Conservation (phyloP, 2,329 filamentous ascomycete species). For the Penicillium oxalicum region DNA sequence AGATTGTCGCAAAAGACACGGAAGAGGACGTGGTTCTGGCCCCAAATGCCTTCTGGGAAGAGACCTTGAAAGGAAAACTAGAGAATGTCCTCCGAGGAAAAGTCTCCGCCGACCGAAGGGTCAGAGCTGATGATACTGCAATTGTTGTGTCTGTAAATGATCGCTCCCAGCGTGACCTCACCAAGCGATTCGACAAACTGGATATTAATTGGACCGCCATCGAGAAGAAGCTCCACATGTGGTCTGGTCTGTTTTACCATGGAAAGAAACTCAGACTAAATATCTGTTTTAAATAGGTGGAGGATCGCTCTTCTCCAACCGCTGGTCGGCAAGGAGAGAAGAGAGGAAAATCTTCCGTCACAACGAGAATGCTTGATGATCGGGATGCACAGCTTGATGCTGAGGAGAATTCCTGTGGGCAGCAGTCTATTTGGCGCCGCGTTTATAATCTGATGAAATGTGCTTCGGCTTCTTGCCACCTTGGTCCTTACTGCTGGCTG, state of each 20-base stretch:
- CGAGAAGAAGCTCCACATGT: background rate
- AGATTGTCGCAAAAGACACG: constrained; percentile 2
- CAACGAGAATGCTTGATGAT: constrained; percentile 9
- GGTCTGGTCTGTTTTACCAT: background rate
- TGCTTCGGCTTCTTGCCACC: constrained; percentile 3
- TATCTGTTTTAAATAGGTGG: too few relatives aligned
- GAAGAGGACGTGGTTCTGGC: constrained; percentile 4
- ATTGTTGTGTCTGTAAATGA: background rate
- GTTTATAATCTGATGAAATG: constrained; percentile 7
- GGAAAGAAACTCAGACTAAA: background rate
- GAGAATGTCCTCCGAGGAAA: constrained; percentile 3
- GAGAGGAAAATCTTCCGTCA: constrained; percentile 9
- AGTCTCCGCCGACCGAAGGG: background rate
- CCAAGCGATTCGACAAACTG: constrained; percentile 1
- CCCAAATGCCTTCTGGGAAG: constrained; percentile 3
- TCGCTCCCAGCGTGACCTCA: background rate
- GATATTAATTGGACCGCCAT: constrained; percentile 1
- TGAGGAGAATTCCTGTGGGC: constrained; percentile 5
- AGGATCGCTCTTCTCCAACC: background rate
- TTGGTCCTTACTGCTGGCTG: constrained; percentile 10
- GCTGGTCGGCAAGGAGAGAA: constrained; percentile 2
- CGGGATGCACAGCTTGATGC: constrained; percentile 9
- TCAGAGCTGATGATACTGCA: background rate
- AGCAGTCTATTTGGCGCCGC: constrained; percentile 5
- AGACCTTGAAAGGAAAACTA: constrained; percentile 1